Base-by-base conservation (phyloP, 306 rosid genomes). In the Begonia peltatifolia region DNA sequence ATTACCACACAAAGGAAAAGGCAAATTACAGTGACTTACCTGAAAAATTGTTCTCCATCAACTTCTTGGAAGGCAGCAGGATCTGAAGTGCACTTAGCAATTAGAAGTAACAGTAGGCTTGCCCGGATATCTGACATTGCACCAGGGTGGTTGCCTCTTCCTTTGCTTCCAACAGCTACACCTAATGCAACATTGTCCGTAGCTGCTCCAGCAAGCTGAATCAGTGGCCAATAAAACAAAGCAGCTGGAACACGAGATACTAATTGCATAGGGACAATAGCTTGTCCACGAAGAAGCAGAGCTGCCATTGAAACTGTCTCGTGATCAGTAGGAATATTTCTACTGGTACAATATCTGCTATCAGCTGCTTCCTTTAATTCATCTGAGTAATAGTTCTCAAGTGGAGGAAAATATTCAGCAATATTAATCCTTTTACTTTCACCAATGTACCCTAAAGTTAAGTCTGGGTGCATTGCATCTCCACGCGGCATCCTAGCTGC, bases 161-260 rank as follows among this genome's bases (percentile, higher is more conserved):
- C 99, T 77, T 92, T 80, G 79, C 99, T 92, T 74, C 96, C 99
- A 62, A 92, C 99, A 18, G 99, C 86, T 65, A 92, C 80, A 66
- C 99, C 99, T 65, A 92, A 58, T 11, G 99, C 84, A 62, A 92
- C 79, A 59, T 87, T 84, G 63, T 92, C 99, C 14, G 99, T 84
- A 60, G 94, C 94, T 59, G 96, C 99, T 53, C 96, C 87, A 25
- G 94, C 99, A 68, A 92, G 94, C 71, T 92, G 99, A 68, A 92
- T 71, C 65, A 92, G 73, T 36, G 96, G 99, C 96, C 99, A 92
- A 62, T 81, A 83, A 57, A 92, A 75, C 66, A 92, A 69, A 52
- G 84, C 89, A 65, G 94, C 87, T 60, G 99, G 99, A 70, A 92
- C 94, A 49, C 87, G 87, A 14, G 87, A 85, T 64, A 92, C 83